Evolutionary conservation across 208 protist genomes (phyloP).

Genomic region (Leishmania major): DNA sequence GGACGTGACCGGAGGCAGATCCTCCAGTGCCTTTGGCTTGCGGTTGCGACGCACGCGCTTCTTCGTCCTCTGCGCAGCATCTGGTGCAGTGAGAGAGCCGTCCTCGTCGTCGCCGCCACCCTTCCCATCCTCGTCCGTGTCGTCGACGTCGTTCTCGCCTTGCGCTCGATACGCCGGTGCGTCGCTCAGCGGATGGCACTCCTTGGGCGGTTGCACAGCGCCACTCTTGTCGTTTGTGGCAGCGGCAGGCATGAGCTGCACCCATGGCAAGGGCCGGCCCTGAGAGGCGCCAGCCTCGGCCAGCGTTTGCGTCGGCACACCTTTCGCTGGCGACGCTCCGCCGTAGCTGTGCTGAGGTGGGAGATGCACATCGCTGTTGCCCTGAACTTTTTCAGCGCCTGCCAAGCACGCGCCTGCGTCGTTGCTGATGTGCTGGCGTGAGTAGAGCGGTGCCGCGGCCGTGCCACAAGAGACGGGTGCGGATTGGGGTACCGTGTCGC

Average conservation of each 20-base stretch:
- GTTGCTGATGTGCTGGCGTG: background rate
- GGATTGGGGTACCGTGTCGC: background rate
- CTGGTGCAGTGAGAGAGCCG: background rate
- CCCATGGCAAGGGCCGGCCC: background rate
- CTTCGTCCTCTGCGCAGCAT: constrained; percentile 11
- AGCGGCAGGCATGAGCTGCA: background rate
- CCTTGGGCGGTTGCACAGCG: background rate
- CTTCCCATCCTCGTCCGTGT: background rate
- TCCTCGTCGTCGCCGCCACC: constrained; percentile 6
- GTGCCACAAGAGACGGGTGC: background rate
- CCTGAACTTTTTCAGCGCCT: background rate
- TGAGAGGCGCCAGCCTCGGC: background rate
- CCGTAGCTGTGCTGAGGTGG: background rate
- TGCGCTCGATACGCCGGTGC: background rate
- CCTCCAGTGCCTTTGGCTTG: constrained; percentile 32
- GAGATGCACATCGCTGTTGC: background rate
- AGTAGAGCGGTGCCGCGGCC: background rate
- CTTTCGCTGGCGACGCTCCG: background rate
- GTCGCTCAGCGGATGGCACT: background rate
- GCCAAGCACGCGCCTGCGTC: background rate
- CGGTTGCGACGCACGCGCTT: constrained; percentile 31
- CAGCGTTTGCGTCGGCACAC: background rate
- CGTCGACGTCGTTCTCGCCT: background rate
- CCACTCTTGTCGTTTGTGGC: background rate
- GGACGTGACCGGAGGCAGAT: constrained; percentile 14